Evolutionary conservation across 345 rosid species (phyloP), one percentile per base, ranked within the genome.

Genomic region (Fremontodendron californicum): DNA sequence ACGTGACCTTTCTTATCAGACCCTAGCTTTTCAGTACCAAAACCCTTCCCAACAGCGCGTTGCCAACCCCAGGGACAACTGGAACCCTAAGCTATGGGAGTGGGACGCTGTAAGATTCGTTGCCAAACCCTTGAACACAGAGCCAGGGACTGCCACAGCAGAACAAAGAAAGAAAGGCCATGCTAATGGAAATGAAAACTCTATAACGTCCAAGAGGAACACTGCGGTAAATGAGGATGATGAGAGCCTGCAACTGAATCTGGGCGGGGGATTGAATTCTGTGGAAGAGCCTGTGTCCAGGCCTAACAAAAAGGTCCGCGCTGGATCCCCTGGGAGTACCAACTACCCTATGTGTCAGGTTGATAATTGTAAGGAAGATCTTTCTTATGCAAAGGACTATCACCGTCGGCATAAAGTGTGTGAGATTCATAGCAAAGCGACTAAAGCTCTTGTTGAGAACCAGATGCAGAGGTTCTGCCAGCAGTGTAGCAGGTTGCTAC

Each of bases 391-490:
- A 3, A 94, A 94, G 83, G 98, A 94, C 75, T 94, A 92, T 80
- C 98, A 94, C 52, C 91, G 98, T 66, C 87, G 98, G 25, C 98
- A 92, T 85, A 94, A 91, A 80, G 98, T 94, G 11, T 94, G 98
- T 58, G 90, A 91, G 79, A 74, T 82, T 84, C 98, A 94, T 75
- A 94, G 98, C 85, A 94, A 94, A 84, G 83, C 94, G 72, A 82
- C 91, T 7, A 87, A 91, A 77, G 94, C 96, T 64, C 86, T 88
- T 3, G 94, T 94, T 42, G 92, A 88, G 60, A 91, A 91, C 71
- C 98, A 91, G 86, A 89, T 94, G 97, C 98, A 94, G 86, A 89
- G 98, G 88, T 94, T 94, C 42, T 94, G 98, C 83, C 98, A 94
- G 82, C 98, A 94, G 90, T 94, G 98, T 74, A 94, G 98, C 94